Base-by-base conservation (phyloP, 495 filamentous ascomycete genomes). In the Podospora bellae-mahoneyi region DNA sequence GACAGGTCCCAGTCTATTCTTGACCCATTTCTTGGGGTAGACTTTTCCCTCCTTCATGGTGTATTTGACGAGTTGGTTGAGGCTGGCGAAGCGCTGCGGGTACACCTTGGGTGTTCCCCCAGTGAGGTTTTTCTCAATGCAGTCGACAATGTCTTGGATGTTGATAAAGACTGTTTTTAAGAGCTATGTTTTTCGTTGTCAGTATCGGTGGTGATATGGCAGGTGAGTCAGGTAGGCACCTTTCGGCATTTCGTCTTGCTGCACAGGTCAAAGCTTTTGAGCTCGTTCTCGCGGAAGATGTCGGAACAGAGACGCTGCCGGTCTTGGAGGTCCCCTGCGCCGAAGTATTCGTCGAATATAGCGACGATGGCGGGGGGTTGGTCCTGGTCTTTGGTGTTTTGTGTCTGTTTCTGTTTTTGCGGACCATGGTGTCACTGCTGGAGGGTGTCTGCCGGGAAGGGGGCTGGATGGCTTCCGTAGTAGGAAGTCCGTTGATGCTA, bases 201-300 rank as follows among this genome's bases (percentile, higher is more conserved):
- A 34, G 55, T 5, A 58, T 58, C n/a, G 54, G 19, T 23, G 23
- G 23, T 23, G 23, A 23, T 23, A 23, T 23, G 23, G 23, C 23
- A 1, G 23, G 23, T 23, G 23, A 23, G 23, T 23, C 23, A 26
- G 15, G 55, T 20, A 26, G 15, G n/a, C 70, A 79, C 80, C 69
- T 77, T 76, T 53, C 72, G 67, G 63, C 80, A 82, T 55, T 81
- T 70, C 0, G 32, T 81, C 59, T 75, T 80, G 66, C 76, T 81
- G 0, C 26, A 19, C 15, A 74, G 74, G 1, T 71, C 20, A 1
- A 64, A 10, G 39, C 0, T 71, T 1, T 60, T 64, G 48, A 81
- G 70, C 7, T 78, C 76, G 1, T 16, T 0, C 9, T 48, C 39
- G 2, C 15, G 2, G 15, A 48, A 48, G 7, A 82, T 60, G 18